A percentile compares a stretch with the other conserved stretches of the same genome.
These are phyloP conservation scores for Acidiella bohemica DNA, from an alignment of 495 filamentous ascomycete species.

Conservation along the genomic window DNA sequence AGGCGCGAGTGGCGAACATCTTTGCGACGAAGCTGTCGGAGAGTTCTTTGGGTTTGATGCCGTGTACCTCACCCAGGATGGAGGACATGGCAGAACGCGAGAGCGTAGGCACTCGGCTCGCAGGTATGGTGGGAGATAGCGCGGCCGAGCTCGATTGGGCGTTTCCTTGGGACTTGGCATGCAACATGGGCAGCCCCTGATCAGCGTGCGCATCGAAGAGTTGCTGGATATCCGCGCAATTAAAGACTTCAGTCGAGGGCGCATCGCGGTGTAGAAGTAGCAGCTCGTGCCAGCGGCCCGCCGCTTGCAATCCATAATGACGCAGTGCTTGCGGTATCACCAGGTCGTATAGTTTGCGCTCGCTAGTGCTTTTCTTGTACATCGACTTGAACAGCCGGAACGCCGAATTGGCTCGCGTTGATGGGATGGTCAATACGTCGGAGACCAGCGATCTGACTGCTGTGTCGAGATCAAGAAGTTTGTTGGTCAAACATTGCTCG, in stretches of 20 bases:
- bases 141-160: too few species aligned
- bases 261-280: constrained; percentile 38
- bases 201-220: constrained; percentile 8
- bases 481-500: too few species aligned
- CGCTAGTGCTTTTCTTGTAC: too few species aligned
- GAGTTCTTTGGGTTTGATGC: constrained; percentile 36
- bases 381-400: too few species aligned
- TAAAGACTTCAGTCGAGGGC: constrained; percentile 25
- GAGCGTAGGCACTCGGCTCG: too few species aligned
- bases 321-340: constrained; percentile 45
- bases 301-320: constrained; percentile 35
- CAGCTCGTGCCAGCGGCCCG: constrained; percentile 47
- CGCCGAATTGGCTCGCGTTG: too few species aligned
- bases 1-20: constrained; percentile 55
- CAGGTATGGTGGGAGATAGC: too few species aligned
- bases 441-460: too few species aligned
- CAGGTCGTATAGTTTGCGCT: constrained; percentile 46
- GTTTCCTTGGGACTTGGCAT: too few species aligned
- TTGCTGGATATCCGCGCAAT: constrained; percentile 3
- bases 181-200: background rate
- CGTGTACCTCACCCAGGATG: constrained; percentile 33
- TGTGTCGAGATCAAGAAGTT: too few species aligned
- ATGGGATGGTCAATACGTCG: too few species aligned
- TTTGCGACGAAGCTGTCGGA: constrained; percentile 55
- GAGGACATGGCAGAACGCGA: constrained; percentile 26